Evolutionary conservation across 495 filamentous ascomycete genomes (phyloP).

Genomic region (Corynascus novoguineensis): DNA sequence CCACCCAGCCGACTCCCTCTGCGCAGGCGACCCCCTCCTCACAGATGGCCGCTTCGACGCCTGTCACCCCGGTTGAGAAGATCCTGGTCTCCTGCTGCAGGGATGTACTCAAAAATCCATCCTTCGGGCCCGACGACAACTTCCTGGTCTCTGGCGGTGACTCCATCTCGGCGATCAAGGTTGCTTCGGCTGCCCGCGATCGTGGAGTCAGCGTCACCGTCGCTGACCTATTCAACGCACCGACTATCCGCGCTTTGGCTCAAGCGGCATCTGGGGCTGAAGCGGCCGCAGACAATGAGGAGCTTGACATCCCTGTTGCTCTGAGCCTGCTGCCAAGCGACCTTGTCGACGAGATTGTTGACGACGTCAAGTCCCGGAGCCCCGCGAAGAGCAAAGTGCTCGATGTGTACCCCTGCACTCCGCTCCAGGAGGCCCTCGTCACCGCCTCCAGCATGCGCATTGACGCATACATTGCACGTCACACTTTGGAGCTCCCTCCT

Average conservation of each 20-base stretch:
- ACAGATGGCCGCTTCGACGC: neutral
- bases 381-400: neutral
- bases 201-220: slow-evolving; percentile 2
- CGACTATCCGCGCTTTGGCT: slow-evolving; percentile 3
- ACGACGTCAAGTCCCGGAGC: neutral
- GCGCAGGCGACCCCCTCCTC: neutral
- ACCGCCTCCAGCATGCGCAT: neutral
- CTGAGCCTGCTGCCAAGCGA: slow-evolving; percentile 7
- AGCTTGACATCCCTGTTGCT: slow-evolving; percentile 8
- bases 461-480: slow-evolving; percentile 3
- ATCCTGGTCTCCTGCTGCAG: slow-evolving; percentile 5
- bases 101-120: neutral
- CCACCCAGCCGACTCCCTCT: neutral
- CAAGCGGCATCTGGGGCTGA: neutral
- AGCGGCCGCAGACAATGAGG: neutral
- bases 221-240: slow-evolving; percentile 4
- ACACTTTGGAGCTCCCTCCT: neutral
- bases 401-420: slow-evolving; percentile 9
- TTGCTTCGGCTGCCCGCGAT: slow-evolving; percentile 1
- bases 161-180: slow-evolving; percentile 8
- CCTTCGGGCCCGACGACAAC: slow-evolving; percentile 6
- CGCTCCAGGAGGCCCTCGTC: slow-evolving; percentile 7
- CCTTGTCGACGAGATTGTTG: slow-evolving; percentile 5
- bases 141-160: slow-evolving; percentile 7
- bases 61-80: neutral